Base-by-base conservation (phyloP, 176 grass and related monocot genomes). In the Oryza meyeriana region DNA sequence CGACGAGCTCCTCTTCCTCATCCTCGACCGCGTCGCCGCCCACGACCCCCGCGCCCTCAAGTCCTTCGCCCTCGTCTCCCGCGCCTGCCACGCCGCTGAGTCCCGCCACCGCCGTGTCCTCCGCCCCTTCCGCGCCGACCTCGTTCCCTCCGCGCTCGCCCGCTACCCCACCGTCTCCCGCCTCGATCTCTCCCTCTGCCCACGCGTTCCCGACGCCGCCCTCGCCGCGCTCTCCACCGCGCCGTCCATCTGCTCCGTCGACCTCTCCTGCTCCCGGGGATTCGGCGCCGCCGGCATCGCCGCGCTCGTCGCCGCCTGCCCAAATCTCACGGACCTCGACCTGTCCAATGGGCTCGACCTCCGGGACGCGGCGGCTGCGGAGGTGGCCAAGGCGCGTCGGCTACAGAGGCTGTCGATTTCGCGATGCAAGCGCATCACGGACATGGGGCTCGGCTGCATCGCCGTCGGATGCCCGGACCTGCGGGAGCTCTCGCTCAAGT, bases 401-500 rank as follows among this genome's bases (percentile, higher is more conserved):
- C 81, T 98, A 1, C 76, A 57, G 20, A 64, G 79, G 44, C 64
- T 98, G 0, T 89, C 86, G 3, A 70, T 98, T 13, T 78, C 87
- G 38, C 84, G 92, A 39, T 98, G 96, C 79, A 93, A 85, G 81
- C 50, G 64, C 11, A 8, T 98, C 18, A 95, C 84, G 0, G 96
- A 98, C 74, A 88, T 98, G 76, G 96, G 96, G 2, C 90, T 98
- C 66, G 86, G 88, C 0, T 95, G 93, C 87, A 78, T 98, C 85
- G 96, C 93, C 41, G 87, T 95, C 12, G 90, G 93, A 0, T 98
- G 93, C 41, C 44, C 79, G 0, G 79, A 98, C 65, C 78, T 98
- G 22, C 81, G 85, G 22, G 75, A 88, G 7, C 82, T 98, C 80
- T 88, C 75, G 33, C 90, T 98, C 76, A 98, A 85, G 61, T 92